phyloP scores from a whole-genome alignment of 805 yeast species.

The Saccharomycopsis sp. region DNA sequence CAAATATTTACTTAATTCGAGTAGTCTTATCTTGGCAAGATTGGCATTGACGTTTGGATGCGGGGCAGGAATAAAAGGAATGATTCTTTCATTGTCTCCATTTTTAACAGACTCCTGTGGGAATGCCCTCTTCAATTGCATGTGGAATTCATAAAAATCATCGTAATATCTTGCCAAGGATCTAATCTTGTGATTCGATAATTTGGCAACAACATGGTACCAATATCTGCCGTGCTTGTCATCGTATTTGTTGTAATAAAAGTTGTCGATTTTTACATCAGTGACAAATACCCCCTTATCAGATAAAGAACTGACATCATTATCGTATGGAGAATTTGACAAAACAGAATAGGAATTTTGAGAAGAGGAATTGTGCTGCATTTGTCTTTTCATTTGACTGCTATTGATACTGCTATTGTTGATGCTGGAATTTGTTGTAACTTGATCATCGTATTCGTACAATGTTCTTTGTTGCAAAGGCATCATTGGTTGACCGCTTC shows the following conservation, averaged over 20 bases:
- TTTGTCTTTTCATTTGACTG: background rate
- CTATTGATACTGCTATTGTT: too few relatives aligned
- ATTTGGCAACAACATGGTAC: conserved; percentile 63
- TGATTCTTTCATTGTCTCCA: conserved; percentile 44
- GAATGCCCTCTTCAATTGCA: conserved; percentile 67
- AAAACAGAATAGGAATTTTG: conserved; percentile 7
- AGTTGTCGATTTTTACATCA: conserved; percentile 55
- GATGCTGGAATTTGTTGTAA: background rate
- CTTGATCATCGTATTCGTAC: conserved; percentile 15
- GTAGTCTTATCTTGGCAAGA: conserved; percentile 45
- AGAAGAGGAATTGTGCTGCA: background rate
- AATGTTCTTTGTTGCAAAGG: conserved; percentile 12
- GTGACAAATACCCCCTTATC: conserved; percentile 23
- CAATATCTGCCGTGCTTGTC: conserved; percentile 83
- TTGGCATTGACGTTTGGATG: conserved; percentile 81
- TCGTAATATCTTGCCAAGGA: conserved; percentile 83
- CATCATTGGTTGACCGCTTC: conserved; percentile 3
- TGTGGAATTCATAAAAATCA: conserved; percentile 92
- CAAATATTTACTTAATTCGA: conserved; percentile 48
- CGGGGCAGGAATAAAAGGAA: conserved; percentile 97
- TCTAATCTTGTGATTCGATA: conserved; percentile 60
- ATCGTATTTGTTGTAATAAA: conserved; percentile 27
- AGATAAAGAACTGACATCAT: conserved; percentile 9
- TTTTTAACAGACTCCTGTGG: conserved; percentile 91
- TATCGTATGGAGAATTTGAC: conserved; percentile 5